Evolutionary conservation across 2,329 filamentous ascomycete genomes (phyloP), one percentile per base, ranked within the genome.

Genomic region (Curvularia eragrostidis): DNA sequence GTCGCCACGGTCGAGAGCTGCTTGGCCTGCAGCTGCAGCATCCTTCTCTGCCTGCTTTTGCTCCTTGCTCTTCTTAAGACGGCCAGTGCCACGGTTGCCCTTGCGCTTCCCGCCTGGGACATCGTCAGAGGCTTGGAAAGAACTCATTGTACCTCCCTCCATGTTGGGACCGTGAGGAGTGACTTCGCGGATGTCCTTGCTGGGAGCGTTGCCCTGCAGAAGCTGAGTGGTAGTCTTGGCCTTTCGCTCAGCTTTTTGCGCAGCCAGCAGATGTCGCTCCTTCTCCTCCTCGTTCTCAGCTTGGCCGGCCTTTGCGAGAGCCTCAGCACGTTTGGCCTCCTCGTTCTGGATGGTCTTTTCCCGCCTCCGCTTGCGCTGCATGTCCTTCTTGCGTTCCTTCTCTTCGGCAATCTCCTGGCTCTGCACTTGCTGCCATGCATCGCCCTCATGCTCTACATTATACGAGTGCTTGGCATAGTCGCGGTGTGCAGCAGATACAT

Each of bases 371-470:
- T 98, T 99, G 63, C 95, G 90, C 76, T 99, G 95, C 92, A 99
- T 98, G 73, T 99, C 95, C 81, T 99, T 99, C 82, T 99, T 99
- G 64, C 95, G 91, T 79, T 99, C 95, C 80, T 99, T 99, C 78
- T 99, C 95, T 60, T 94, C 93, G 59, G 90, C 90, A 7, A 97
- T 84, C 75, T 97, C 94, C 65, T 92, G 91, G 61, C 93, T 90
- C 65, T 95, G 91, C 2, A 98, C 94, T 68, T 97, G 90, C 52
- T 90, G 86, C 58, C 94, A 85, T 1, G 95, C 94, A 39, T 90
- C 88, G 18, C 91, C 86, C 72, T 93, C 93, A 74, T 95, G 88
- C 44, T 88, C 81, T 13, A 90, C 84, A 58, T 91, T 87, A 75
- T 91, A 97, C 30, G 91, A 87, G 52, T 89, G 84, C 69, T 90